These are phyloP conservation scores for Hypoxylon sp. DNA, from an alignment of 2,329 filamentous ascomycete genomes.

Conservation along the genomic window DNA sequence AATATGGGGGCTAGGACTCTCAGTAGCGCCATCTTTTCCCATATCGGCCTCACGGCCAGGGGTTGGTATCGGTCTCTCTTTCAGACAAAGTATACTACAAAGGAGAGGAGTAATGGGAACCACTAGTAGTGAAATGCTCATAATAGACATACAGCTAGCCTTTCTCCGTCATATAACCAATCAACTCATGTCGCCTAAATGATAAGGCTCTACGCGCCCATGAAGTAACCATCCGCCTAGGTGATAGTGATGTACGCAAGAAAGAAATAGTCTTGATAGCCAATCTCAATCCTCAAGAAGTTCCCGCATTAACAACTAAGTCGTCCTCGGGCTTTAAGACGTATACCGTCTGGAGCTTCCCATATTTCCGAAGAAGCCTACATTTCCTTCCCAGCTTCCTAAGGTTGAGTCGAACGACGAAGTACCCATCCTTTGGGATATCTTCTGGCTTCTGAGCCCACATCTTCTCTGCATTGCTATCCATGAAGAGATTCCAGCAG, in stretches of 20 bases:
- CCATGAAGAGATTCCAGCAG: constrained; percentile 23
- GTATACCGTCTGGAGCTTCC: constrained; percentile 18
- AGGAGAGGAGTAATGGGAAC: background rate
- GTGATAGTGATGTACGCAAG: no score
- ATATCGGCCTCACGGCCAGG: background rate
- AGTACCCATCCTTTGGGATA: constrained; percentile 13
- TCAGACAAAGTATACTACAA: no score
- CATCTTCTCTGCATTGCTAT: constrained; percentile 4
- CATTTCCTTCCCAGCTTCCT: constrained; percentile 8
- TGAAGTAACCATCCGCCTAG: no score
- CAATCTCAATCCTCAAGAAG: no score
- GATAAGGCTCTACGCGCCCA: no score
- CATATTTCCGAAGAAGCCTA: constrained; percentile 9
- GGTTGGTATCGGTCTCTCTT: background rate
- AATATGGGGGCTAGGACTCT: background rate
- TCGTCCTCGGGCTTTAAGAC: constrained; percentile 9
- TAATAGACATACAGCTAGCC: background rate
- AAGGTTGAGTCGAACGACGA: constrained; percentile 15
- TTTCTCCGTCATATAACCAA: background rate
- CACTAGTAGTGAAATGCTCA: background rate
- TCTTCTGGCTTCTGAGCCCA: constrained; percentile 17
- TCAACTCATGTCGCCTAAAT: no score
- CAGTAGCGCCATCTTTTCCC: no score
- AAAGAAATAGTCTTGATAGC: no score
- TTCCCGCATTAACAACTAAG: no score